Percentiles rank a stretch among this genome's conserved stretches.
Conservation (phyloP, 2,329 filamentous ascomycete genomes). For the Ceratocystis alfenasii region DNA sequence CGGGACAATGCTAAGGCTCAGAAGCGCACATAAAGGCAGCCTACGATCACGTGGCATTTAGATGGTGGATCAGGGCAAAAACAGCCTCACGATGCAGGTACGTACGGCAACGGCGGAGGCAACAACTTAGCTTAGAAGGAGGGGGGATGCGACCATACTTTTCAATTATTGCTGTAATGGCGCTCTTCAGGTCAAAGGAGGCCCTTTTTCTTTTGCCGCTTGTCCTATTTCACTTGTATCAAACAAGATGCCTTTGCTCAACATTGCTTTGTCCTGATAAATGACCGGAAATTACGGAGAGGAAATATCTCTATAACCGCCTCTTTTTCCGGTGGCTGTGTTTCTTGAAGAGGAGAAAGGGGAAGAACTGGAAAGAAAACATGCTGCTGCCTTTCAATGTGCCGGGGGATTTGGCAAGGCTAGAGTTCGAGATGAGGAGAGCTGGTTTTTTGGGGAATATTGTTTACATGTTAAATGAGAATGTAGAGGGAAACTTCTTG, state of each 20-base stretch:
- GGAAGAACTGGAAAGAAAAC: neutral
- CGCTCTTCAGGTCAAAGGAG: neutral
- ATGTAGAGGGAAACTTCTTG: neutral
- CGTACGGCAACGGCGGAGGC: neutral
- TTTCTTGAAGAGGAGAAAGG: neutral
- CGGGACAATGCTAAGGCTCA: no score
- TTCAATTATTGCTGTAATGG: neutral
- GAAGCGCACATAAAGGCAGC: no score
- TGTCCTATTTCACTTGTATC: neutral
- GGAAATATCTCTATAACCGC: neutral
- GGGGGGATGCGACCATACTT: neutral
- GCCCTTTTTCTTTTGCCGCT: neutral
- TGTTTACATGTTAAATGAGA: neutral
- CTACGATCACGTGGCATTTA: no score
- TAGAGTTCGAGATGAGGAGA: neutral
- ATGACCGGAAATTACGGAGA: neutral
- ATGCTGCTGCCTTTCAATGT: neutral
- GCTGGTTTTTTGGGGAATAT: slow-evolving; percentile 1
- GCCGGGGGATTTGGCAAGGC: neutral
- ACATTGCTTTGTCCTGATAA: no score
- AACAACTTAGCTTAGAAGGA: neutral
- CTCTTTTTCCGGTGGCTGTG: slow-evolving; percentile 1
- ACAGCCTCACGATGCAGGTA: neutral
- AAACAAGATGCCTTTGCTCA: no score
- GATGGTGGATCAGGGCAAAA: no score